These are phyloP conservation scores for Suhomyces terraborum DNA, from an alignment of 1,139 yeast species.

Conservation along the genomic window DNA sequence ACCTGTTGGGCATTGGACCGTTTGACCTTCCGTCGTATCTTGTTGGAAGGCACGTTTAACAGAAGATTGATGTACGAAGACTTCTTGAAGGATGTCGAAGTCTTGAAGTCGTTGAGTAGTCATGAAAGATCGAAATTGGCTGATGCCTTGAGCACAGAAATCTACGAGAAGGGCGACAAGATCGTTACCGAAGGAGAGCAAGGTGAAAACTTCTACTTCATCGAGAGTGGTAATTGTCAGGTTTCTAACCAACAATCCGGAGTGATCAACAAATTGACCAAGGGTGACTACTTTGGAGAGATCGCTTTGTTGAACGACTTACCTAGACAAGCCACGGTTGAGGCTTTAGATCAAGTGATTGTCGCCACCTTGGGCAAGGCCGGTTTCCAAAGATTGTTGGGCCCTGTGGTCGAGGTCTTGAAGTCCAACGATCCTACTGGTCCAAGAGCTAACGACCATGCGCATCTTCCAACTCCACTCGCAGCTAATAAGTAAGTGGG, in stretches of 20 bases:
- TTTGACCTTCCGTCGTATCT: conserved; percentile 85
- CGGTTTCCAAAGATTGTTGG: conserved; percentile 91
- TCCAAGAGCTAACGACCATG: not conserved
- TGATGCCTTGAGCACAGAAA: conserved; percentile 85
- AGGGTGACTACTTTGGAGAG: conserved; percentile 97
- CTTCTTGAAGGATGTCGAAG: conserved; percentile 83
- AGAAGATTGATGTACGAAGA: conserved; percentile 90
- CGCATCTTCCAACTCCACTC: conserved; percentile 3
- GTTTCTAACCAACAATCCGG: conserved; percentile 63
- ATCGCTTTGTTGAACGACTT: conserved; percentile 86
- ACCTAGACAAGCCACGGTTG: conserved; percentile 94
- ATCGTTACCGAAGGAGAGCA: conserved; percentile 86
- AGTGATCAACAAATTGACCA: conserved; percentile 57
- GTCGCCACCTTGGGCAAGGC: conserved; percentile 90
- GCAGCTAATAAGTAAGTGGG: conserved; percentile 1
- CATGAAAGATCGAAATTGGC: conserved; percentile 92
- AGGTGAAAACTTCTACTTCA: conserved; percentile 89
- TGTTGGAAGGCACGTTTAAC: conserved; percentile 86
- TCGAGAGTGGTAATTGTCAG: conserved; percentile 84
- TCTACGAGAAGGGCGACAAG: conserved; percentile 68
- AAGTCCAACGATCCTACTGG: conserved; percentile 79
- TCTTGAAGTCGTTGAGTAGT: conserved; percentile 67
- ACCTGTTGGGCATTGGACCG: conserved; percentile 89
- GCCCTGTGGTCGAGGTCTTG: conserved; percentile 85
- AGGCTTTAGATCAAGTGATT: conserved; percentile 71